These are phyloP conservation scores for Salix viminalis DNA, from an alignment of 345 rosid species.

Conservation along the genomic window DNA sequence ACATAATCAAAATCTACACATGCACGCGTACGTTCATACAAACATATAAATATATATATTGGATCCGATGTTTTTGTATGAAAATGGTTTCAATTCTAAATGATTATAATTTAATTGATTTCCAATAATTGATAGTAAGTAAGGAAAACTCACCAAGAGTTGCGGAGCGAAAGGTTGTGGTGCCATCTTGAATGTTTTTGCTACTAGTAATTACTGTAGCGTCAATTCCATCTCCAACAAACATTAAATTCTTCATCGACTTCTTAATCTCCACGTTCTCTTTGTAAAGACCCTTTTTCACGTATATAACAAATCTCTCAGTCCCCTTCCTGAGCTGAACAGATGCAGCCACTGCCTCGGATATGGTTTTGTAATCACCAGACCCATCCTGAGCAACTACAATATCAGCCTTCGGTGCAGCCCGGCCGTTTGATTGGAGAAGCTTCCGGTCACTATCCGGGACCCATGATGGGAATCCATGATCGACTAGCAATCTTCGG, in stretches of 20 bases:
- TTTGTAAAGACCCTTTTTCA: constrained; percentile 64
- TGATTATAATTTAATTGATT: no score
- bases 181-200: constrained; percentile 45
- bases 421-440: constrained; percentile 26
- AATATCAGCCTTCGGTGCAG: constrained; percentile 38
- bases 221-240: constrained; percentile 76
- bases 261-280: constrained; percentile 62
- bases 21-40: no score
- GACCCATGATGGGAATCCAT: constrained; percentile 66
- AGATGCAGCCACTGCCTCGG: constrained; percentile 59
- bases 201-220: constrained; percentile 60
- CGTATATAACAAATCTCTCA: constrained; percentile 56
- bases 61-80: no score
- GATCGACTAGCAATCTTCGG: constrained; percentile 35
- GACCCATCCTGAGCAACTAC: constrained; percentile 91
- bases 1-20: no score
- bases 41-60: no score
- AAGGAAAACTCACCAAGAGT: constrained; percentile 60
- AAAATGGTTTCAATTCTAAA: no score
- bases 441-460: constrained; percentile 53
- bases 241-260: constrained; percentile 58
- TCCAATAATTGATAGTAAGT: no score
- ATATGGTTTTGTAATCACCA: constrained; percentile 56
- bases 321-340: constrained; percentile 19
- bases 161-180: constrained; percentile 77